Evolutionary conservation across 768 basidiomycete genomes (phyloP), one percentile per base, ranked within the genome.

Genomic region (Suillus bovinus): DNA sequence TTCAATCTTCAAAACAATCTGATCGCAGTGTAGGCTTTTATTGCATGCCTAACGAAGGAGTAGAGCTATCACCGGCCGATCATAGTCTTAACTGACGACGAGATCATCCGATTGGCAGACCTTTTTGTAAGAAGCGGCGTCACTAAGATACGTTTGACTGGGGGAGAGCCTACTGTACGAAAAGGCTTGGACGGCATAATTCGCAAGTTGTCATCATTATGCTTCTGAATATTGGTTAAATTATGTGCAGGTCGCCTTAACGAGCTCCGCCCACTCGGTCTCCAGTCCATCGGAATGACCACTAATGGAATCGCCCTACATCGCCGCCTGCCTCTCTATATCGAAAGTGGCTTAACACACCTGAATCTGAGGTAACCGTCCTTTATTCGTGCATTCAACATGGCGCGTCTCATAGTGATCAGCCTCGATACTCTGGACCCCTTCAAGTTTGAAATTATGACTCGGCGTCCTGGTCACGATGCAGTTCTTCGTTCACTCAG

Each of bases 391-490:
- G 56, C 24, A 34, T n/a, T 64, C n/a, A 29, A 34, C 47, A 24
- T 41, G 61, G 42, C 61, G 53, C 13, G 11, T 42, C 38, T 59
- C 13, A 50, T 65, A 29, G 6, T 58, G 34, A 52, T 20, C 63
- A 93, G 91, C 68, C 77, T 96, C 70, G 93, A 95, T 69, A 95
- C 93, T 0, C 76, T 95, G 56, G 89, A 94, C 71, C 89, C 89
- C 50, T 85, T 88, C 80, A 94, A 91, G 72, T 95, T 94, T 69
- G 91, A 94, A 72, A 80, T 92, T 36, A 93, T 96, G 79, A 90
- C 94, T 2, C 83, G 93, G 36, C 82, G 94, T 14, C 77, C 81
- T 67, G 91, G 92, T 4, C 90, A 91, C 70, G 85, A 85, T 22
- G 88, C 88, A 17, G 93, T 94, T 33, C 76, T 94, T 54, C 84